phyloP scores from a whole-genome alignment of 352 stramenopile species.

The Aphanomyces stellatus region DNA sequence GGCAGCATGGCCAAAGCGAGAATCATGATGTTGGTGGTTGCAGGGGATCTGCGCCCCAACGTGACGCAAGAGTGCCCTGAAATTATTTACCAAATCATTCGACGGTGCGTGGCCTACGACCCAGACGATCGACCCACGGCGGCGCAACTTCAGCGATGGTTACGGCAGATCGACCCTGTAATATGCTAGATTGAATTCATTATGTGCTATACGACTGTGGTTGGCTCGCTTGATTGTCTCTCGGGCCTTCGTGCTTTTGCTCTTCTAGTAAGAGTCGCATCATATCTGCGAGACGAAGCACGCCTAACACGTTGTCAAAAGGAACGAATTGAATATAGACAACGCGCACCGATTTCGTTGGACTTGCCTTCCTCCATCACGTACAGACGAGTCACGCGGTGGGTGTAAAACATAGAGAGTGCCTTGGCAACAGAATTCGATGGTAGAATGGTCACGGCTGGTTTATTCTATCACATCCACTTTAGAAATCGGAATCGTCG shows the following conservation, averaged over 20 bases:
- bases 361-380: neutral
- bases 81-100: neutral
- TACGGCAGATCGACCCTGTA: neutral
- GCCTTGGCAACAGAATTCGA: neutral
- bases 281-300: neutral
- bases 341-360: too few relatives aligned
- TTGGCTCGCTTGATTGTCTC: too few relatives aligned
- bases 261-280: neutral
- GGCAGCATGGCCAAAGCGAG: neutral
- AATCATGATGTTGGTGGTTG: conserved; percentile 1
- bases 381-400: neutral
- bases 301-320: too few relatives aligned
- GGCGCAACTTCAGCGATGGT: neutral
- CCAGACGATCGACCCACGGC: neutral
- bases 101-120: neutral
- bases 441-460: neutral
- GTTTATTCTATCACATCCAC: neutral
- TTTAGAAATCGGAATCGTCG: neutral
- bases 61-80: neutral
- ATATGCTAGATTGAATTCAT: neutral
- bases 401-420: neutral
- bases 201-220: too few relatives aligned
- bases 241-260: neutral
- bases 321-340: too few relatives aligned
- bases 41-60: neutral